These are phyloP conservation scores for Entrophospora sp. DNA, from an alignment of 192 early-diverging fungal species.

Conservation along the genomic window DNA sequence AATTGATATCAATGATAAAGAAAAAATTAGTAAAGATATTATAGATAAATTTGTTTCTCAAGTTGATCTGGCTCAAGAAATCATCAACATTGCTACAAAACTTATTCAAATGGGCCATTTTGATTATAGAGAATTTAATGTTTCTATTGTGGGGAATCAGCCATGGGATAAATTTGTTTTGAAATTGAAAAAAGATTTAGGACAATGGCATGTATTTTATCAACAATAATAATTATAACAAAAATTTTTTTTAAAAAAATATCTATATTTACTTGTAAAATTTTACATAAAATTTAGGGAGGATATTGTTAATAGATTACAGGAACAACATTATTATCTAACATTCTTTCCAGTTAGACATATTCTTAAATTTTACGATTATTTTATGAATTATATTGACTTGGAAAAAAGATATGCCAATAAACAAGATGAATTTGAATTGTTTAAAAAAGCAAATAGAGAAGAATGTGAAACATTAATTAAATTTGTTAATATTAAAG, in stretches of 20 bases:
- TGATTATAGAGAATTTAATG: conserved; percentile 16
- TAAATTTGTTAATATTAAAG: conserved; percentile 6
- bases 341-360: conserved; percentile 21
- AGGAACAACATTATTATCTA: conserved; percentile 21
- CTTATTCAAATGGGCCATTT: conserved; percentile 22
- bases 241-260: neutral
- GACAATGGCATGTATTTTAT: conserved; percentile 7
- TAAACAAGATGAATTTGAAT: neutral
- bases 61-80: conserved; percentile 15
- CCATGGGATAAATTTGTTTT: neutral
- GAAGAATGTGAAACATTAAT: conserved; percentile 5
- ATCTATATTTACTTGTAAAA: neutral
- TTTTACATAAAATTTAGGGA: neutral
- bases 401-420: too few relatives aligned
- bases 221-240: neutral
- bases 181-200: conserved; percentile 4
- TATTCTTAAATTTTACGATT: conserved; percentile 17
- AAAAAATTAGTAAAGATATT: neutral
- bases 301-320: neutral
- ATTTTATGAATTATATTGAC: neutral
- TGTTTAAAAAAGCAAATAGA: neutral
- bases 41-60: conserved; percentile 18
- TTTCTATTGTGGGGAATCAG: neutral
- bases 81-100: conserved; percentile 2
- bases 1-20: neutral